Base-by-base conservation (phyloP, 2,329 filamentous ascomycete species). In the Paecilomyces fulvus region DNA sequence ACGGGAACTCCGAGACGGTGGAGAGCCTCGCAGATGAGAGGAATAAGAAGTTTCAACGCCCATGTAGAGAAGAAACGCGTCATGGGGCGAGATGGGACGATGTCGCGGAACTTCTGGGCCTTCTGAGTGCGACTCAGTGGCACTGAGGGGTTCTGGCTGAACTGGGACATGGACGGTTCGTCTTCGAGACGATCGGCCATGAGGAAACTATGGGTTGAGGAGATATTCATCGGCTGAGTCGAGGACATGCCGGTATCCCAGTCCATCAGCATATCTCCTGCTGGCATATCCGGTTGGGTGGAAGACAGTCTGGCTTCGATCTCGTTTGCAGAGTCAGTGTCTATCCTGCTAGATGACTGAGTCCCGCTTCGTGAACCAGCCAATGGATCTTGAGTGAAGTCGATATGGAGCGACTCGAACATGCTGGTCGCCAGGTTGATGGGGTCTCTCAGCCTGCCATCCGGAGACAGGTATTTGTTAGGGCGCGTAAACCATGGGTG, bases 401-500 rank as follows among this genome's bases (percentile, higher is more conserved):
- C 89, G 69, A 99, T 95, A 60, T 84, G 88, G 14, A 99, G 83
- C 55, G 85, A 88, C 69, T 95, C 90, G 55, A 99, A 86, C 90
- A 99, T 96, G 67, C 90, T 86, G 0, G 94, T 95, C n/a, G 94
- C 94, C 51, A 99, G 80, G 55, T 85, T 83, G 59, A 97, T 78
- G 0, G 90, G 89, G 65, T 97, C 90, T 10, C 82, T 82, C 31
- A 92, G 81, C 61, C 80, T 84, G 63, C 92, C 92, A 59, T 91
- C 86, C 0, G 81, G 67, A 3, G 85, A 84, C 52, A 97, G 80
- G 64, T 91, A 86, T 30, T 80, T 81, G 71, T 97, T 99, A 58
- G 80, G 80, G 50, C 90, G 83, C 3, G 90, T 96, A 70, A 90
- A 96, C 94, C 94, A 99, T 1, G 92, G 92, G 73, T 99, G 94